Base-by-base conservation (phyloP, 2,329 filamentous ascomycete species). In the Cercospora sojina region DNA sequence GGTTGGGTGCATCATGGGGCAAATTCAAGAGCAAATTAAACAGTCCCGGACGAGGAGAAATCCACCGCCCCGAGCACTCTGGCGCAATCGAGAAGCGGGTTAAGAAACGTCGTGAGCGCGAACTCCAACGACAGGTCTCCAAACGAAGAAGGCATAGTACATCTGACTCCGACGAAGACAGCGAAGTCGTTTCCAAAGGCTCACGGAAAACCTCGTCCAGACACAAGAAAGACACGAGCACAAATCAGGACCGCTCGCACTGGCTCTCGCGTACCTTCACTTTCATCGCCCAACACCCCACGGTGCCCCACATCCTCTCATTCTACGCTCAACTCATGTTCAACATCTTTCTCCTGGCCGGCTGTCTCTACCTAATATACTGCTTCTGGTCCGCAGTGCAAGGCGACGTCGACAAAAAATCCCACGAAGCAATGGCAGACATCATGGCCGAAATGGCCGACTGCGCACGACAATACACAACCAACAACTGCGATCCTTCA, bases 391-490 rank as follows among this genome's bases (percentile, higher is more conserved):
- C 84, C 13, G 90, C 91, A 8, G 87, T 95, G 61, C 88, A 88
- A 13, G 84, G 85, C 25, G 93, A 97, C 76, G 89, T 97, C 35
- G 83, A 88, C 67, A 87, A 90, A 61, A 91, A 90, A 38, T 88
- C 90, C 9, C 84, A 89, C 53, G 87, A 88, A 63, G 89, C 88
- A 12, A 87, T 88, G n/a, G 83, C 86, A 2, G 74, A 74, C 38
- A 86, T 95, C 23, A 79, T 93, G 67, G 85, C 87, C 10, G 88
- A 92, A 69, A 95, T 95, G 77, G 84, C 87, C 1, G 82, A 84
- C 6, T 99, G 95, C 77, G 85, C 86, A 2, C 85, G 86, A 43
- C 84, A 94, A 69, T 99, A 90, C 78, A 81, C 84, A 1, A 84
- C 88, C 57, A 99, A 99, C 74, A 83, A 84, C 41, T 99, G 95